Evolutionary conservation across 2,329 filamentous ascomycete species (phyloP).

Genomic region (Stagonosporopsis chrysanthemi): DNA sequence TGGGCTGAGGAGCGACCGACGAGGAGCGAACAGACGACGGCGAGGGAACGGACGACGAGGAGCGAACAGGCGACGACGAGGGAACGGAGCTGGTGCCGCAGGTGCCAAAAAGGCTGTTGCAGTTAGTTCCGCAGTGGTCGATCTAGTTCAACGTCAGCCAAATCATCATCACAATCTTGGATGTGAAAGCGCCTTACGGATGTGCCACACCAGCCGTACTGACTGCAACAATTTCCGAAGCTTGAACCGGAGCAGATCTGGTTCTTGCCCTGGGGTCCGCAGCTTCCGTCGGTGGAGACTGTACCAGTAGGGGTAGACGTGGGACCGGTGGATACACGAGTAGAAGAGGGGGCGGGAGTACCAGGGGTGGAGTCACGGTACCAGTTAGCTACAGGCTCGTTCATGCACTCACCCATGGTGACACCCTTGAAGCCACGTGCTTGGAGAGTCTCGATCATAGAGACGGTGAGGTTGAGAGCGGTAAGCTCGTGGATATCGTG

Average conservation of each 20-base stretch:
- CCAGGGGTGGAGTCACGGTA: slow-evolving; percentile 53
- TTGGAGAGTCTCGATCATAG: slow-evolving; percentile 53
- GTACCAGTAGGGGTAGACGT: slow-evolving; percentile 30
- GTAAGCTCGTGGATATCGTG: slow-evolving; percentile 59
- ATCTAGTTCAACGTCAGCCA: slow-evolving; percentile 1
- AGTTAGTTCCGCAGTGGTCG: slow-evolving; percentile 24
- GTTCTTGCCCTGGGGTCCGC: slow-evolving; percentile 34
- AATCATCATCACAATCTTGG: neutral
- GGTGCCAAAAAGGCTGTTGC: slow-evolving; percentile 39
- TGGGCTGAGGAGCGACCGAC: slow-evolving; percentile 17
- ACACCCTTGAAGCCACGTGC: slow-evolving; percentile 53
- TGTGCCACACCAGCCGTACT: slow-evolving; percentile 52
- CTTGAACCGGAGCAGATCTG: slow-evolving; percentile 29
- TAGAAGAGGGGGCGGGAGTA: slow-evolving; percentile 39
- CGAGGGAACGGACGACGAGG: slow-evolving; percentile 5
- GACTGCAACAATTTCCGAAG: slow-evolving; percentile 56
- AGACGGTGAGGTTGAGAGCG: slow-evolving; percentile 52
- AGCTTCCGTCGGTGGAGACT: slow-evolving; percentile 31
- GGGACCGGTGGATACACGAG: slow-evolving; percentile 16
- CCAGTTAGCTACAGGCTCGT: slow-evolving; percentile 56
- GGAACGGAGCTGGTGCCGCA: slow-evolving; percentile 27
- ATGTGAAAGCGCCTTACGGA: slow-evolving; percentile 6
- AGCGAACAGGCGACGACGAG: neutral
- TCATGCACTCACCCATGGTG: slow-evolving; percentile 58
- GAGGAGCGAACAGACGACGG: slow-evolving; percentile 20